phyloP scores from a whole-genome alignment of 768 basidiomycete genomes.

The Hysterangium stoloniferum region DNA sequence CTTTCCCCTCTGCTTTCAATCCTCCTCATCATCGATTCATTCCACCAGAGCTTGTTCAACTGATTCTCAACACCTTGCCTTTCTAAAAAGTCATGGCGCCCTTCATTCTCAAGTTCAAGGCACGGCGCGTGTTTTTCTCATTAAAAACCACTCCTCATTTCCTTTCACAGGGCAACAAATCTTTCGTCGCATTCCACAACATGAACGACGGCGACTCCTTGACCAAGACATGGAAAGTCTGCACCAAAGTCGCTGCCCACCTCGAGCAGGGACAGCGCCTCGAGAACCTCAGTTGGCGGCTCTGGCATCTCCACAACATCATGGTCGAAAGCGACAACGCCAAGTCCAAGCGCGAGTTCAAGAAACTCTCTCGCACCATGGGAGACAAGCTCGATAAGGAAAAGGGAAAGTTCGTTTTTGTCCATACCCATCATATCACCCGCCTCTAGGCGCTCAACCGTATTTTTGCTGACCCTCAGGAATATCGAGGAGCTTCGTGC shows the following conservation, averaged over 20 bases:
- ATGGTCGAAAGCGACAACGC: constrained; percentile 90
- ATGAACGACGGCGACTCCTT: constrained; percentile 77
- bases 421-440: neutral
- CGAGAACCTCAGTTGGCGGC: constrained; percentile 87
- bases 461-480: constrained; percentile 30
- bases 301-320: constrained; percentile 88
- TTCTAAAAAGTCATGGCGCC: constrained; percentile 18
- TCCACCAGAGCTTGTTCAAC: constrained; percentile 7
- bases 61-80: constrained; percentile 7
- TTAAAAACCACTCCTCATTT: constrained; percentile 3
- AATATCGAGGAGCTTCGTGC: constrained; percentile 81
- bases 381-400: constrained; percentile 90
- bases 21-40: constrained; percentile 9
- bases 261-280: constrained; percentile 88
- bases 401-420: constrained; percentile 66
- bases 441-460: neutral
- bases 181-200: constrained; percentile 89
- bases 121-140: constrained; percentile 8
- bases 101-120: constrained; percentile 27
- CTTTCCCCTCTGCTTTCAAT: constrained; percentile 6
- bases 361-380: constrained; percentile 82
- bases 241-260: constrained; percentile 84
- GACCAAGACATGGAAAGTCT: constrained; percentile 90
- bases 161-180: constrained; percentile 71
- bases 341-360: constrained; percentile 83